A percentile compares a stretch with the other conserved stretches of the same genome.
Conservation (phyloP, 768 basidiomycete species). For the Pluteus cervinus region DNA sequence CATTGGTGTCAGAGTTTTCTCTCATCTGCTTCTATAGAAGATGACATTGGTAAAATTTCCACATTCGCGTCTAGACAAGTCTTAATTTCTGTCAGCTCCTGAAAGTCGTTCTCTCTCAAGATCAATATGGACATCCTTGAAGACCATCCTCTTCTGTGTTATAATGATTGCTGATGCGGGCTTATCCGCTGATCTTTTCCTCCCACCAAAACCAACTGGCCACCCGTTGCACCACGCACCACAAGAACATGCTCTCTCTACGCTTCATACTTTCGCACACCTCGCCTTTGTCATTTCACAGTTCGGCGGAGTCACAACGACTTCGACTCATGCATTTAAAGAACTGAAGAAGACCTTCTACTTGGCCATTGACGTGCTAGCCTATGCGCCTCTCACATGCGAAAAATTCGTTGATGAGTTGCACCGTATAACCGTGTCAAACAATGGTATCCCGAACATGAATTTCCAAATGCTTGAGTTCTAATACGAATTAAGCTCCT, state of each 20-base stretch:
- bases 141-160: constrained; percentile 68
- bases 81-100: constrained; percentile 24
- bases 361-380: constrained; percentile 69
- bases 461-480: neutral
- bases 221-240: constrained; percentile 21
- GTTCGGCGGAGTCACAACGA: constrained; percentile 68
- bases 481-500: constrained; percentile 5
- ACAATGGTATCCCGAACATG: constrained; percentile 16
- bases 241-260: constrained; percentile 43
- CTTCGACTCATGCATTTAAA: constrained; percentile 51
- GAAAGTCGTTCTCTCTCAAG: constrained; percentile 38
- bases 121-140: constrained; percentile 63
- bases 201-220: constrained; percentile 31
- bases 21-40: constrained; percentile 31
- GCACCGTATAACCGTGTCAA: constrained; percentile 23
- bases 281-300: constrained; percentile 74
- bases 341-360: constrained; percentile 76
- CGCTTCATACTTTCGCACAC: constrained; percentile 54
- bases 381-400: constrained; percentile 25
- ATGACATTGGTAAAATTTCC: constrained; percentile 22
- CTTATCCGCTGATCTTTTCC: constrained; percentile 48
- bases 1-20: constrained; percentile 49
- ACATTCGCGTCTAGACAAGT: constrained; percentile 1
- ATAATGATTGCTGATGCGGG: constrained; percentile 65
- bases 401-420: constrained; percentile 10